A percentile compares a stretch with the other conserved stretches of the same genome.
These are phyloP conservation scores for Blastocystis sp. DNA, from an alignment of 352 stramenopile species.

Conservation along the genomic window DNA sequence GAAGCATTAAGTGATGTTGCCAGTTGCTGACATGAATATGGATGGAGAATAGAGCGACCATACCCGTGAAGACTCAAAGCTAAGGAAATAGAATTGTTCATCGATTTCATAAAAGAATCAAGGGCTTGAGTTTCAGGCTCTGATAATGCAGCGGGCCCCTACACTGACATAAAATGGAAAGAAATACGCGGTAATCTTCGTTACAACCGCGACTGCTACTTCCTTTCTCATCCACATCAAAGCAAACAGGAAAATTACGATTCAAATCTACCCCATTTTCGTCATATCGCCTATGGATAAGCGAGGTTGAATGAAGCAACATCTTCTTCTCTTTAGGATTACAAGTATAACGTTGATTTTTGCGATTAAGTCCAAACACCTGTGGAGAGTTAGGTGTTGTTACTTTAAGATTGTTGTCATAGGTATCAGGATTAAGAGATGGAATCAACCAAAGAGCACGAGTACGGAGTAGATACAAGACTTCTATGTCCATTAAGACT, in stretches of 20 bases:
- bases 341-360: background rate
- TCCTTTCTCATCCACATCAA: conserved; percentile 36
- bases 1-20: conserved; percentile 19
- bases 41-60: conserved; percentile 41
- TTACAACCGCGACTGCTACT: conserved; percentile 9
- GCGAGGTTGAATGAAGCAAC: background rate
- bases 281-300: background rate
- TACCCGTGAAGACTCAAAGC: conserved; percentile 36
- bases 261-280: conserved; percentile 59
- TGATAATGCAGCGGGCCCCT: conserved; percentile 11
- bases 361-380: conserved; percentile 1
- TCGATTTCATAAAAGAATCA: background rate
- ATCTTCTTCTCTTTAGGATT: too few relatives aligned
- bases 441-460: conserved; percentile 44
- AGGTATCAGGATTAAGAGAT: conserved; percentile 40
- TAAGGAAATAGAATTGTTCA: background rate
- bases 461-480: background rate
- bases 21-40: conserved; percentile 31
- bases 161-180: background rate
- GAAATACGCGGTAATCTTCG: conserved; percentile 31
- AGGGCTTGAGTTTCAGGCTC: conserved; percentile 27
- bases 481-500: background rate
- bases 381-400: background rate
- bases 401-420: conserved; percentile 3
- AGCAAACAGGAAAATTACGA: conserved; percentile 58